Evolutionary conservation across 441 rosid genomes (phyloP).

Genomic region (Gossypium laxum): DNA sequence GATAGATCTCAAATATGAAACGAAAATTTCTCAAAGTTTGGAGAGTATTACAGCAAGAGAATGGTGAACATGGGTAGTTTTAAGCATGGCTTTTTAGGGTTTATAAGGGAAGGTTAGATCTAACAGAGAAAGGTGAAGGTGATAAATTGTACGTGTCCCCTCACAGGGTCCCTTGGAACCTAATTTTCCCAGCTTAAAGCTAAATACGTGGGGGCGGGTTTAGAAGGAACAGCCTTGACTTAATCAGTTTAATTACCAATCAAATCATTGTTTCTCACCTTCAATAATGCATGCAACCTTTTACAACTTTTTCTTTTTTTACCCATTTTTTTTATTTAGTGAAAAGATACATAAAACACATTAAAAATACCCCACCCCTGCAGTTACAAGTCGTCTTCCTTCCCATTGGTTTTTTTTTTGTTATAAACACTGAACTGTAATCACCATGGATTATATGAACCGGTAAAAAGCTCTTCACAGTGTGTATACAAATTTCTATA

Average conservation of each 20-base stretch:
- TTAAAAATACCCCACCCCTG: too few species aligned
- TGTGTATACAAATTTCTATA: too few species aligned
- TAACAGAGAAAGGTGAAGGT: conserved; percentile 21
- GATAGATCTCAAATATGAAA: not conserved
- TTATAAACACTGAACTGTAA: too few species aligned
- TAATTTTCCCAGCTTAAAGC: conserved; percentile 10
- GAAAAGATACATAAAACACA: too few species aligned
- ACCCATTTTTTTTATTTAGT: too few species aligned
- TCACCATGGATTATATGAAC: too few species aligned
- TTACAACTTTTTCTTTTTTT: not conserved
- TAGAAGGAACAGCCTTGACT: conserved; percentile 12
- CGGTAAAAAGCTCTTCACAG: too few species aligned
- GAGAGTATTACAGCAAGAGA: not conserved
- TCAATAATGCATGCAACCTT: not conserved
- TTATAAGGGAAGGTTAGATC: conserved; percentile 8
- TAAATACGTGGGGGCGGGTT: not conserved
- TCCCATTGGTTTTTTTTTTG: too few species aligned
- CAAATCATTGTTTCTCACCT: not conserved
- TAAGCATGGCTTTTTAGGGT: conserved; percentile 2
- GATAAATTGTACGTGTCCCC: conserved; percentile 23
- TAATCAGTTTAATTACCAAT: not conserved
- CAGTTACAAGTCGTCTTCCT: too few species aligned
- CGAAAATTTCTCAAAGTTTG: conserved; percentile 7
- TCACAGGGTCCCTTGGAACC: conserved; percentile 16
- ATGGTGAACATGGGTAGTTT: not conserved